Base-by-base conservation (phyloP, 768 basidiomycete species). In the Collybia mongolica region DNA sequence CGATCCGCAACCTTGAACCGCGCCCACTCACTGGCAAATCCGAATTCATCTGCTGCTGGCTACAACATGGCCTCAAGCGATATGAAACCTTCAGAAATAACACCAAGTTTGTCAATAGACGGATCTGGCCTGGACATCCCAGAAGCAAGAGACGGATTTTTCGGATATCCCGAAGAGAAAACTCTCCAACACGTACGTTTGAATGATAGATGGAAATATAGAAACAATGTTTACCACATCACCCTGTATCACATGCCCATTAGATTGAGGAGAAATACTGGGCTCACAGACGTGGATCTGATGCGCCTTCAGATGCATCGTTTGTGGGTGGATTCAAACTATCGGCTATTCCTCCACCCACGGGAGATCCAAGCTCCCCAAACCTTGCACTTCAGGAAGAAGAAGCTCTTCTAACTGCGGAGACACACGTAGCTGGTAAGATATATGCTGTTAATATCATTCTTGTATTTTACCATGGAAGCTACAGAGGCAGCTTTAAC, bases 131-230 rank as follows among this genome's bases (percentile, higher is more conserved):
- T 59, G 2, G 23, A 67, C 23, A 76, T 77, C 35, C 76, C 77
- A 0, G 76, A 86, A 56, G 66, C 81, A 2, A 77, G 80, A 54
- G 88, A 90, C 60, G 87, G 84, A 0, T 92, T 83, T 66, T 93
- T 88, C 63, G 84, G 84, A 7, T 93, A 93, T 65, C 73, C 72
- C 18, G 88, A 93, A 57, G 91, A 92, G 69, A 88, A 86, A 60
- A 83, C 70, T 29, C 74, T 87, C 24, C 83, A 84, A 58, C 86
- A 89, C 56, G 89, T 89, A 70, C 55, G 80, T 75, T 46, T 43
- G 20, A 53, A 41, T 19, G 43, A 44, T 26, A 37, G 38, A 44
- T 46, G 22, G 37, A 26, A 44, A 49, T 38, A 17, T 6, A 36
- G 29, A 39, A 26, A 28, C 19, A 14, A n/a, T 29, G 29, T 45